These are phyloP conservation scores for Quercus variabilis DNA, from an alignment of 306 rosid genomes.

Conservation along the genomic window DNA sequence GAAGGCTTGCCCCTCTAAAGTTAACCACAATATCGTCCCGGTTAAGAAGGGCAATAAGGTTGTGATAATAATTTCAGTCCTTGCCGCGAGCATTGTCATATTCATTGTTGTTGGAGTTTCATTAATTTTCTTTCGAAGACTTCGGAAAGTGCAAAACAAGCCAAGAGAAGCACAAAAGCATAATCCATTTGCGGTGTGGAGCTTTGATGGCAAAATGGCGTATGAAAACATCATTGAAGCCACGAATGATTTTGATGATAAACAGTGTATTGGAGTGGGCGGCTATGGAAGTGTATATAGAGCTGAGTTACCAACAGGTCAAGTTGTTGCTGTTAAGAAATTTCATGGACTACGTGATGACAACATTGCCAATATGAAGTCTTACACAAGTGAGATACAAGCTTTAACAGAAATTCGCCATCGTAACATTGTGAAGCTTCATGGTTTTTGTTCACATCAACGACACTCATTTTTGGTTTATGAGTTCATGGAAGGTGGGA, in stretches of 20 bases:
- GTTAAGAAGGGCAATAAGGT: no score
- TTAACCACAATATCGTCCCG: no score
- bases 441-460: constrained; percentile 20
- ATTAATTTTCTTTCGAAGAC: no score
- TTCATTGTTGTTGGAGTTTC: no score
- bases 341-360: constrained; percentile 19
- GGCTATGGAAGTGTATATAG: constrained; percentile 29
- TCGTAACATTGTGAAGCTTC: constrained; percentile 24
- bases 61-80: no score
- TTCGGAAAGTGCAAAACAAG: neutral
- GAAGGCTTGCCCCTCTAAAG: no score
- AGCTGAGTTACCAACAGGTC: constrained; percentile 30
- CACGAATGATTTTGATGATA: constrained; percentile 25
- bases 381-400: constrained; percentile 19
- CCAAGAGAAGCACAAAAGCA: constrained; percentile 2
- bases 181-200: constrained; percentile 21
- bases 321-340: constrained; percentile 21
- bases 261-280: constrained; percentile 24
- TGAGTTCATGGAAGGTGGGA: constrained; percentile 24
- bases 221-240: constrained; percentile 7
- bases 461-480: constrained; percentile 18
- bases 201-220: neutral
- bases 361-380: constrained; percentile 10
- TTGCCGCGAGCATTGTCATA: no score
- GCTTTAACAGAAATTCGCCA: constrained; percentile 24